Evolutionary conservation across 2,329 filamentous ascomycete genomes (phyloP).

Genomic region (Raffaelea albimanens): DNA sequence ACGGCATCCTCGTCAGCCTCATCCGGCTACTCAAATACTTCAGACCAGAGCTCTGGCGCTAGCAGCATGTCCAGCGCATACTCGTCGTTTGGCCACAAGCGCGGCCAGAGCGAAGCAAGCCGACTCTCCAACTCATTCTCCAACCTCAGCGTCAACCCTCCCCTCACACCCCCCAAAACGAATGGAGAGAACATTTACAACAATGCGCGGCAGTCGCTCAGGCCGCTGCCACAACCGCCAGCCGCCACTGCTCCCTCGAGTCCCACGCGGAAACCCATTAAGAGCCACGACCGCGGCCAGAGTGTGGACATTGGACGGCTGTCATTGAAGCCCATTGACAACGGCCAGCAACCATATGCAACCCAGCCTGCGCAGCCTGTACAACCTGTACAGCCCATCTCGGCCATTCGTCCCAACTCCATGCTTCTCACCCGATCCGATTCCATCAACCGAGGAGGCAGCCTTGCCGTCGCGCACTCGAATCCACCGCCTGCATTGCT

Average conservation of each 20-base stretch:
- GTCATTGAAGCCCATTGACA: slow-evolving; percentile 24
- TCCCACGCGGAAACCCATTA: slow-evolving; percentile 12
- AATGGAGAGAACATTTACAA: slow-evolving; percentile 54
- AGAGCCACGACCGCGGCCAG: slow-evolving; percentile 39
- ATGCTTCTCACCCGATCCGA: slow-evolving; percentile 53
- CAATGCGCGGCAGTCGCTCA: slow-evolving; percentile 65
- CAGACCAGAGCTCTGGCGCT: slow-evolving; percentile 47
- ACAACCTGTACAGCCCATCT: slow-evolving; percentile 17
- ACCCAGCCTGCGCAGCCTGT: slow-evolving; percentile 28
- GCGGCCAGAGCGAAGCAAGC: slow-evolving; percentile 65
- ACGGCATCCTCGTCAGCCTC: slow-evolving; percentile 64
- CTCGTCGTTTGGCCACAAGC: slow-evolving; percentile 50
- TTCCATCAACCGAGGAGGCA: slow-evolving; percentile 31
- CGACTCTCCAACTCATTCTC: slow-evolving; percentile 33
- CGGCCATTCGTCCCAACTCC: slow-evolving; percentile 45
- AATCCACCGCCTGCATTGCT: slow-evolving; percentile 25
- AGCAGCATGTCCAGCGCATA: slow-evolving; percentile 61
- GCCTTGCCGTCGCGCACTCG: slow-evolving; percentile 20
- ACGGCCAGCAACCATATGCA: slow-evolving; percentile 17
- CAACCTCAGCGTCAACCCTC: slow-evolving; percentile 26
- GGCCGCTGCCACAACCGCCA: slow-evolving; percentile 62
- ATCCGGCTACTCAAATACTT: slow-evolving; percentile 53
- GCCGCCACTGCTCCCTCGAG: slow-evolving; percentile 19
- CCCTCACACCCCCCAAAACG: slow-evolving; percentile 25
- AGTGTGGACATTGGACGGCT: slow-evolving; percentile 54